Conservation (phyloP, 2,329 filamentous ascomycete genomes). For the Microthyrium microscopicum region DNA sequence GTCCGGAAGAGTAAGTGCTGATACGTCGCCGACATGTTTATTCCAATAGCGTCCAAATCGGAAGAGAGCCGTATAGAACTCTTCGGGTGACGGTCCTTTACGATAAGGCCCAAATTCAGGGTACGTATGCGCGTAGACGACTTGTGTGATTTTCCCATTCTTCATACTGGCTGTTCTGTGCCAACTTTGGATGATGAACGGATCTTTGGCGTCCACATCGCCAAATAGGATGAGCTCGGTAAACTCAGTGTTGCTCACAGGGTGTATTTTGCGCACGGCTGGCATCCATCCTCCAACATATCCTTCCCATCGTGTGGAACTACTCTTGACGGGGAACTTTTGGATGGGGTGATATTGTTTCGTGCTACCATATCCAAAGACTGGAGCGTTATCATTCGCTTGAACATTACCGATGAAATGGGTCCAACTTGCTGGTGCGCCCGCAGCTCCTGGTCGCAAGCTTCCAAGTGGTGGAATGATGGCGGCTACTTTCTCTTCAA, state of each 20-base stretch:
- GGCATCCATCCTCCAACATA: conserved; percentile 7
- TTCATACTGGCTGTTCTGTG: conserved; percentile 1
- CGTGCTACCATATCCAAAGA: neutral
- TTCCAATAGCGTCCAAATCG: conserved; percentile 6
- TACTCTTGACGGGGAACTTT: neutral
- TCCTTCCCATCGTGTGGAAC: neutral
- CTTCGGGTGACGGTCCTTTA: neutral
- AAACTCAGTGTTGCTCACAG: conserved; percentile 1
- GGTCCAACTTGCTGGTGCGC: conserved; percentile 1
- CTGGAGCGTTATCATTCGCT: neutral
- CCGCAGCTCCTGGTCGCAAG: neutral
- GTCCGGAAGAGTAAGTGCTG: conserved; percentile 1
- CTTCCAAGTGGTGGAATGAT: conserved; percentile 1
- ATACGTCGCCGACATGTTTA: neutral
- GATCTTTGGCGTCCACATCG: conserved; percentile 6
- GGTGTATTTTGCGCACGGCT: conserved; percentile 4
- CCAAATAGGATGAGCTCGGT: conserved; percentile 2
- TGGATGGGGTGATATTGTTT: conserved; percentile 1
- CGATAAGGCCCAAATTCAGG: neutral
- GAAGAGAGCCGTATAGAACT: conserved; percentile 3
- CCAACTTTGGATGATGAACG: conserved; percentile 6
- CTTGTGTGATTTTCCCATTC: neutral
- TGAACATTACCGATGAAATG: conserved; percentile 3
- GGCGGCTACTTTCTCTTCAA: neutral
- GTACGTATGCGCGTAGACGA: conserved; percentile 1